Evolutionary conservation across 352 stramenopile species (phyloP), one percentile per base, ranked within the genome.

Genomic region (Pythium catenulatum): DNA sequence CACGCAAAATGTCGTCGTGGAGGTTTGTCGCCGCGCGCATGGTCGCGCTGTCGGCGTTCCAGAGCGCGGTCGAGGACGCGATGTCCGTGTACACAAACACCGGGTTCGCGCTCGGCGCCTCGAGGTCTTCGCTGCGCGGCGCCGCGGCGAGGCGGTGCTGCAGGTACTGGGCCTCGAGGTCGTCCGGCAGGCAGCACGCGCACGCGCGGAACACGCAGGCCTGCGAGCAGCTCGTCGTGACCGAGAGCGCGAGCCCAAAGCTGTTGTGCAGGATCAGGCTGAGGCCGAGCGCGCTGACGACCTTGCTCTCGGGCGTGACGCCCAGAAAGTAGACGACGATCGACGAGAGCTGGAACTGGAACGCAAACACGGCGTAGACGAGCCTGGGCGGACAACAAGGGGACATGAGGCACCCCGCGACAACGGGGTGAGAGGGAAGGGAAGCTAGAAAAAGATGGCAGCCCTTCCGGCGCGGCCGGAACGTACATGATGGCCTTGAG

Each of bases 401-500:
- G n/a, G n/a, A n/a, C n/a, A n/a, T n/a, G n/a, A n/a, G n/a, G 79
- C 32, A 43, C 34, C 23, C 25, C 19, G 41, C 8, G 14, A 50
- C 23, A 79, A 15, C 9, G 2, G 54, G 23, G 27, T 52, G 27
- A 68, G n/a, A 58, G 63, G 63, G 14, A 1, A 66, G 27, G 41
- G n/a, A 36, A 36, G 32, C 2, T n/a, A 37, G 34, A 68, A 30
- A 23, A 27, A 54, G 52, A 27, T 68, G 13, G 25, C n/a, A 41
- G 43, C 39, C 17, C 30, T 25, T 7, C 36, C 11, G n/a, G n/a
- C 3, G 17, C 3, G 32, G 15, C 8, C 69, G 2, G 4, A n/a
- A 76, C 73, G 69, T 90, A 93, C 91, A 96, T 92, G 84, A 96
- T 96, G 23, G 84, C 86, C 83, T 96, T 94, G 74, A 96, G 92